Evolutionary conservation across 192 early-diverging fungal species (phyloP).

Genomic region (Rhizoclosmatium sp.): DNA sequence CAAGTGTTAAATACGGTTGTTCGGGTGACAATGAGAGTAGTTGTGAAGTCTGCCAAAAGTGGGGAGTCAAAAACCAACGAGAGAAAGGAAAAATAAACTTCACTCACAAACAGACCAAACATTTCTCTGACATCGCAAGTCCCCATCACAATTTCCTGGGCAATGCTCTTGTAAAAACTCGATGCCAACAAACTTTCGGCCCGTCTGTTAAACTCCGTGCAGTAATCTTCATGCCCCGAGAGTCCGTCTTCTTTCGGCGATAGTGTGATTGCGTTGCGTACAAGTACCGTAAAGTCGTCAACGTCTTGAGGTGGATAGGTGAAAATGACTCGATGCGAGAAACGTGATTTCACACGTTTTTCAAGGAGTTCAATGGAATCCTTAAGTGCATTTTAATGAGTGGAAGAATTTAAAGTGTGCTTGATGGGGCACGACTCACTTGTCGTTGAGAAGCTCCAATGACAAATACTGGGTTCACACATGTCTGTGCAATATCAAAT

Average conservation of each 20-base stretch:
- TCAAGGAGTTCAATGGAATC: conserved; percentile 87
- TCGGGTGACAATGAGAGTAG: conserved; percentile 28
- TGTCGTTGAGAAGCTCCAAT: conserved; percentile 81
- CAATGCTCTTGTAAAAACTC: conserved; percentile 1
- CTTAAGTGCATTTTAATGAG: conserved; percentile 22
- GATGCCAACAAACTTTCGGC: conserved; percentile 19
- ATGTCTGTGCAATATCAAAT: conserved; percentile 88
- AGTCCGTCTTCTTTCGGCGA: conserved; percentile 16
- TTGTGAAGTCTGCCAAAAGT: conserved; percentile 23
- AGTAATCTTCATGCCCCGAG: conserved; percentile 7
- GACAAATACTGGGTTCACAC: conserved; percentile 84
- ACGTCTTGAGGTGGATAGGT: conserved; percentile 65
- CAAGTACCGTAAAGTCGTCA: conserved; percentile 66
- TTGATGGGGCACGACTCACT: not conserved
- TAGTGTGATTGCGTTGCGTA: conserved; percentile 57
- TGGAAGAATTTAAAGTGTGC: not conserved
- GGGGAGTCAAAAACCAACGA: not conserved
- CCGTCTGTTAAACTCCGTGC: conserved; percentile 32
- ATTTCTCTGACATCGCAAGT: conserved; percentile 33
- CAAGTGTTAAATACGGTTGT: conserved; percentile 46
- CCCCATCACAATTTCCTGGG: conserved; percentile 21
- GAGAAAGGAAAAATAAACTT: not conserved
- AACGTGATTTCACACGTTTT: conserved; percentile 94
- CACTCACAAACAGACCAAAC: conserved; percentile 42
- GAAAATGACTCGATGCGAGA: conserved; percentile 86